Base-by-base conservation (phyloP, 2,329 filamentous ascomycete species). In the Epichloe uncinata region DNA sequence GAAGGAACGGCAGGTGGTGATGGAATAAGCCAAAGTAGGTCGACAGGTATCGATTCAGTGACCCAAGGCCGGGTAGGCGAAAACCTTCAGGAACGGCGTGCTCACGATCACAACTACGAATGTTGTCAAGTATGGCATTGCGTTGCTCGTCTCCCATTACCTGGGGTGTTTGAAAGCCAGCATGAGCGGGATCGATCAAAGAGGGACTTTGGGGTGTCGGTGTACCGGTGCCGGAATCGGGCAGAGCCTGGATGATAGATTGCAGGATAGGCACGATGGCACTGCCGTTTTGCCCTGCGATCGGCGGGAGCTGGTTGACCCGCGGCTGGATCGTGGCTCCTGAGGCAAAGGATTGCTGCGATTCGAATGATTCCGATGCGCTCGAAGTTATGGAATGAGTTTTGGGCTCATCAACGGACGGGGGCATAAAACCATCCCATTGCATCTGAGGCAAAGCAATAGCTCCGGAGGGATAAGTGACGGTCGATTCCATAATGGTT, bases 1-100 rank as follows among this genome's bases (percentile, higher is more conserved):
- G 93, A 63, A 98, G 69, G 72, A 98, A 97, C 1, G 93, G 93
- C 62, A 97, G 70, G 63, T 98, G 93, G 61, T 95, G 93, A 63
- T 98, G 93, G 69, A 97, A 98, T 60, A 96, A 74, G 64, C 87
- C 89, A 68, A 97, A 98, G 73, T 97, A 98, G 1, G 91, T 95
- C 53, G 89, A 87, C 54, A 98, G 73, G 66, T 95, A 95, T 55
- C 89, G 81, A 69, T 98, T 97, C 64, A 97, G 71, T 2, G 87
- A 85, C 36, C 81, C 77, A 36, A 89, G 76, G 56, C 78, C 83
- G 5, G 93, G 93, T 43, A 97, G 77, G 56, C 88, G 85, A 75
- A 97, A 96, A 51, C 86, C 89, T 50, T 94, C 88, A 15, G 89
- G 82, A 51, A 96, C 82, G 43, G 85, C 82, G 61, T 83, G 82